phyloP scores from a whole-genome alignment of 73 alveolate species.

The Symbiodinium natans region DNA sequence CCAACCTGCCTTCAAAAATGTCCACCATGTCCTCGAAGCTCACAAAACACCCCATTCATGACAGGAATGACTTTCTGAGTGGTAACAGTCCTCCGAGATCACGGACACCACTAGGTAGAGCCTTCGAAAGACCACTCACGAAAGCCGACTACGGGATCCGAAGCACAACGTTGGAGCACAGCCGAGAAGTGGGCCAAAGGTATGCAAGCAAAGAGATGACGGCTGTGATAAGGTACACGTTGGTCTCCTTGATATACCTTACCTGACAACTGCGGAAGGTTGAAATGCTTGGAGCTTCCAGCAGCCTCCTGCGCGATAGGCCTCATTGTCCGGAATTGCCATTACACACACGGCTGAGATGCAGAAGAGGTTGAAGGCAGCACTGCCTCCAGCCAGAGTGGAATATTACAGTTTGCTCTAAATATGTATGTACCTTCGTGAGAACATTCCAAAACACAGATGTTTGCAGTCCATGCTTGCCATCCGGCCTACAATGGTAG shows the following conservation, averaged over 20 bases:
- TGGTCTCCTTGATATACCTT: constrained; percentile 94
- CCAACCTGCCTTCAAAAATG: constrained; percentile 34
- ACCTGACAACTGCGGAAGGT: constrained; percentile 17
- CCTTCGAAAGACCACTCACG: constrained; percentile 4
- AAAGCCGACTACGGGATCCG: constrained; percentile 16
- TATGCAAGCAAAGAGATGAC: constrained; percentile 94
- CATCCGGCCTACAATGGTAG: constrained; percentile 96
- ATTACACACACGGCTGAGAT: constrained; percentile 95
- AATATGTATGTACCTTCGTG: too few species aligned
- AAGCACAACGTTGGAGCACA: background rate
- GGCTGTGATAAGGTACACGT: constrained; percentile 95
- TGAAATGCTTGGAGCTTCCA: background rate
- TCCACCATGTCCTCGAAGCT: constrained; percentile 47
- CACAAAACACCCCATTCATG: background rate
- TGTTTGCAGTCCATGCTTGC: too few species aligned
- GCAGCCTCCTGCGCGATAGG: background rate
- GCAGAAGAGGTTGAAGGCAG: constrained; percentile 77
- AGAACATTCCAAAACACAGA: too few species aligned
- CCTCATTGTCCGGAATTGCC: constrained; percentile 95
- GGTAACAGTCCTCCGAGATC: constrained; percentile 62
- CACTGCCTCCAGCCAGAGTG: constrained; percentile 44
- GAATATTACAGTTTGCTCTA: too few species aligned
- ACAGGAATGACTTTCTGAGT: too few species aligned
- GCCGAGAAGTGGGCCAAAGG: constrained; percentile 94
- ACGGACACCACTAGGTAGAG: constrained; percentile 76